Evolutionary conservation across 1,284 basidiomycete genomes (phyloP), one percentile per base, ranked within the genome.

Genomic region (Apiotrichum montevideense): DNA sequence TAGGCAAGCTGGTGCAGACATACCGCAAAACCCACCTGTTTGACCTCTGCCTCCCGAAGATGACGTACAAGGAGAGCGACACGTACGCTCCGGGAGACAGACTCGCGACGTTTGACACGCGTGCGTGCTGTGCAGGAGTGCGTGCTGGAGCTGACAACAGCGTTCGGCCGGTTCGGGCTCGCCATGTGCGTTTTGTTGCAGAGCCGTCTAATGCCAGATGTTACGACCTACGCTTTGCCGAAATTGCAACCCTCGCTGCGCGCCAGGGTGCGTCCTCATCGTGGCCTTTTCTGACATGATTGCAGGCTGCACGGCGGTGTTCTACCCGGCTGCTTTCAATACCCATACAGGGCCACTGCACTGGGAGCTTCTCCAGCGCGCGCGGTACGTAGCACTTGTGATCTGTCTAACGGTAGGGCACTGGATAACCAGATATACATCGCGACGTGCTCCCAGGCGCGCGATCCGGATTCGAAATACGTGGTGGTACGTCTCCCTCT

Each of bases 1-100:
- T 46, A 55, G 55, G 55, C 49, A 13, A 9, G 46, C 51, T 94
- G 35, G 83, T 95, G 40, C 85, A 87, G 1, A 82, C 82, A 32
- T 88, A 94, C 71, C 84, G 92, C 56, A 95, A 96, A 73, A 81
- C 95, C 1, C 92, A 96, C 68, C 79, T 96, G 4, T 96, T 96
- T 70, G 92, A 96, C 71, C 94, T 96, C 56, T 88, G 95, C 70
- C 91, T 94, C 50, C 90, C 90, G 14, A 87, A 90, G 73, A 94
- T 96, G 74, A 91, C 79, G 8, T 95, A 96, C 82, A 91, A 91
- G 79, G 91, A 87, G 57, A 63, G 75, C 63, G 55, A 34, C 43
- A 46, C 51, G 34, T 62, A 96, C 49, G 87, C 86, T 0, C 86
- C 84, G 6, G 93, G 92, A 13, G 81, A 77, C 21, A 80, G 80